phyloP scores from a whole-genome alignment of 2,329 filamentous ascomycete species.

The Colletotrichum lindemuthianum region DNA sequence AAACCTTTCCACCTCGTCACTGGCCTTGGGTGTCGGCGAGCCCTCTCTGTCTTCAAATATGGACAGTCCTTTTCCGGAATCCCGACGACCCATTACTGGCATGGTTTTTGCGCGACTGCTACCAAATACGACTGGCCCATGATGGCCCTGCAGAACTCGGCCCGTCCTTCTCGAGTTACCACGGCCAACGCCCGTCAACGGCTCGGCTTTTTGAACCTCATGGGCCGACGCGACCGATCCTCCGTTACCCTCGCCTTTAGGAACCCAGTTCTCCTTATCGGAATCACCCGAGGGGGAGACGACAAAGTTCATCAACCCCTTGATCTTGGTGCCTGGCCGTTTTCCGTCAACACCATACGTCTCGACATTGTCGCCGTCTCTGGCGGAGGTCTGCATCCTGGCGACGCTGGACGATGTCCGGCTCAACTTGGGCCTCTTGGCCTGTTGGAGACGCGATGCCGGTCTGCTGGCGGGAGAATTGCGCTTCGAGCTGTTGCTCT shows the following conservation, averaged over 20 bases:
- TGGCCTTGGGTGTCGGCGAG: slow-evolving; percentile 38
- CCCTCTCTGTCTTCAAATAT: slow-evolving; percentile 64
- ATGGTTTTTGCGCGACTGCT: slow-evolving; percentile 53
- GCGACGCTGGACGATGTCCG: slow-evolving; percentile 71
- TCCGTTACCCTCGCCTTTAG: slow-evolving; percentile 57
- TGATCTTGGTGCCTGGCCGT: slow-evolving; percentile 46
- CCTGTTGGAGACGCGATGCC: slow-evolving; percentile 43
- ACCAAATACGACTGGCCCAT: slow-evolving; percentile 45
- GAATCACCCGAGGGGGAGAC: slow-evolving; percentile 67
- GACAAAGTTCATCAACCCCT: slow-evolving; percentile 47
- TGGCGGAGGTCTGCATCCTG: slow-evolving; percentile 61
- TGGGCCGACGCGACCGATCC: slow-evolving; percentile 40
- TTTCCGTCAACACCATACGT: background rate
- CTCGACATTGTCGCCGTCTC: slow-evolving; percentile 1
- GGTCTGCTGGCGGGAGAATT: slow-evolving; percentile 57
- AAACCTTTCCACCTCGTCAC: slow-evolving; percentile 76
- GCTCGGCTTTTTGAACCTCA: slow-evolving; percentile 47
- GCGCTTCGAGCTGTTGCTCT: slow-evolving; percentile 71
- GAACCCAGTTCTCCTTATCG: slow-evolving; percentile 94
- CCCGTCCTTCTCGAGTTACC: slow-evolving; percentile 53
- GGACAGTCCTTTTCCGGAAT: slow-evolving; percentile 47
- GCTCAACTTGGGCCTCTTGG: slow-evolving; percentile 71
- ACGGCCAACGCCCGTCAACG: slow-evolving; percentile 43
- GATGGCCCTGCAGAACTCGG: slow-evolving; percentile 53
- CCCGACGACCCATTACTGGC: slow-evolving; percentile 47